Base-by-base conservation (phyloP, 441 rosid species). In the Raphanus hybrid region DNA sequence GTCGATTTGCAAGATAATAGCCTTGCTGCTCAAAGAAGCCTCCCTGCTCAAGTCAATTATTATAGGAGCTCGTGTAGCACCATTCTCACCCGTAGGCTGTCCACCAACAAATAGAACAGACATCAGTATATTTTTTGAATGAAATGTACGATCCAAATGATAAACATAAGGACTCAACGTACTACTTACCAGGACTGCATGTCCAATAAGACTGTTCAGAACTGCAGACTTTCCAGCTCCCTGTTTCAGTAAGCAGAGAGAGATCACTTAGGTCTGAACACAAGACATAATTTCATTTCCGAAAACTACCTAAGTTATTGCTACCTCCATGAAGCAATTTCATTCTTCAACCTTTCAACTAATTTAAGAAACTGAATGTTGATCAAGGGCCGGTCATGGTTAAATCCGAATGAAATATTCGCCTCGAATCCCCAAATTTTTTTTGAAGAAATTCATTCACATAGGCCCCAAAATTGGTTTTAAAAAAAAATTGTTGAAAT, bases 201-300 rank as follows among this genome's bases (percentile, higher is more conserved):
- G 98, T 41, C 99, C 98, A 80, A 94, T 87, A 27, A 94, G 80
- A 89, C 99, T 94, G 78, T 94, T 94, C 71, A 94, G 76, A 37
- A 82, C 87, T 10, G 99, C 99, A 82, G 99, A 94, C 85, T 94
- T 94, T 58, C 99, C 99, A 74, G 98, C 94, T 75, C 98, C 96
- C 98, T 94, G 86, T 52, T 61, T 67, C 16, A 32, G 39, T 32
- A 54, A 57, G 26, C 58, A 75, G 16, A 75, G 35, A 41, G 45
- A 75, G 12, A 66, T 9, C 29, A 23, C 41, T 74, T 39, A 73
- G 43, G 8, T 16, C 16, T 32, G 20, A 63, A 64, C 64, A 74
- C 7, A 4, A 52, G 18, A 62, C 29, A 61, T 0, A 26, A 10
- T 15, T 12, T 9, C 20, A 71, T 63, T 11, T 45, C 35, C 9